phyloP scores from a whole-genome alignment of 179 eudicot species.

The Patellifolia procumbens region DNA sequence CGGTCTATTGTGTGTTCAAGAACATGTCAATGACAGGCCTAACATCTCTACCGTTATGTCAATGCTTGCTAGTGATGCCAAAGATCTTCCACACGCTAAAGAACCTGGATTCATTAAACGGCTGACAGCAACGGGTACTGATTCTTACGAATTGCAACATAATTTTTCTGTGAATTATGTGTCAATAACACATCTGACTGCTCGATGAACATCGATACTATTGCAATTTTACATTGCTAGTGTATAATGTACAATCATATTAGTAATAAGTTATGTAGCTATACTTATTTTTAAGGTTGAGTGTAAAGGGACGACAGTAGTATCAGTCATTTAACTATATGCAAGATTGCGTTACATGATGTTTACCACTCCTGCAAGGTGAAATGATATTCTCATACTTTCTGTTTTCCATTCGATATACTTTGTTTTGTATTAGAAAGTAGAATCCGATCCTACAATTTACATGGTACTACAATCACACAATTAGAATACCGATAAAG shows the following conservation, averaged over 20 bases:
- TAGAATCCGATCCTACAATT: not conserved
- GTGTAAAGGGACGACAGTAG: too few relatives aligned
- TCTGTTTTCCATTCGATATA: too few relatives aligned
- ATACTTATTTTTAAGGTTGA: too few relatives aligned
- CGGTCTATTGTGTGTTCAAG: constrained; percentile 31
- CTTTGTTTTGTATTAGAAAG: too few relatives aligned
- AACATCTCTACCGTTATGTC: constrained; percentile 24
- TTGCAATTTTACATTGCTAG: too few relatives aligned
- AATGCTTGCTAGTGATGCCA: constrained; percentile 30
- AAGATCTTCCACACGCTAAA: constrained; percentile 28
- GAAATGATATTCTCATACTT: too few relatives aligned
- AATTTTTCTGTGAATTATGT: not conserved
- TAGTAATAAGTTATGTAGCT: too few relatives aligned
- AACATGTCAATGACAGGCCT: constrained; percentile 26
- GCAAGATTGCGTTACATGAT: too few relatives aligned
- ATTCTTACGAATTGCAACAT: constrained; percentile 2
- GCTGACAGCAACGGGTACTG: constrained; percentile 12
- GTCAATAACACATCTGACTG: constrained; percentile 18
- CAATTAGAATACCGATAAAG: too few relatives aligned
- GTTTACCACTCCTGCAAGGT: too few relatives aligned
- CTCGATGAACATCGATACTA: not conserved
- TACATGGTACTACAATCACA: not conserved
- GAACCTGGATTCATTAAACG: constrained; percentile 27
- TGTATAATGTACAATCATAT: too few relatives aligned
- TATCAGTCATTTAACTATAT: too few relatives aligned